phyloP scores from a whole-genome alignment of 83 land plant genomes.

The Picea mariana region DNA sequence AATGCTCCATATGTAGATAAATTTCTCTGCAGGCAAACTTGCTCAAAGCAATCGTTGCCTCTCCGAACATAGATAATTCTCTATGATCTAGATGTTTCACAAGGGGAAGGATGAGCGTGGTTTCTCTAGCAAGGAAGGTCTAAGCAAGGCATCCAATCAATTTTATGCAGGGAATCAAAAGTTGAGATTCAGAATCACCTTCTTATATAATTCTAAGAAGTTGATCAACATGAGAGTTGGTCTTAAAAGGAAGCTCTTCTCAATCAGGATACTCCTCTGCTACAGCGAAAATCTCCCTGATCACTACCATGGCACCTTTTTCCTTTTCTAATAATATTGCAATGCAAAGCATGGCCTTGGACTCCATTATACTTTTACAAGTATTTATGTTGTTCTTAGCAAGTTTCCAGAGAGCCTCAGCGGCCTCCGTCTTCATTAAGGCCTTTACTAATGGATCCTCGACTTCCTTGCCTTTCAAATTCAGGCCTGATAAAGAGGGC shows the following conservation, averaged over 20 bases:
- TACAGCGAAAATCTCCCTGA: conserved; percentile 76
- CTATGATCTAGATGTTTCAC: too few relatives aligned
- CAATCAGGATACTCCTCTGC: conserved; percentile 73
- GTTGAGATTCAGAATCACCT: conserved; percentile 14
- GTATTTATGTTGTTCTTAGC: conserved; percentile 55
- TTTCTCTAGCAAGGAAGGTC: conserved; percentile 10
- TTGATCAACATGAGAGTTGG: conserved; percentile 70
- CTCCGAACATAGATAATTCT: too few relatives aligned
- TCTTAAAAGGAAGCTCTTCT: conserved; percentile 63
- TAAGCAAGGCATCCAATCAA: conserved; percentile 74
- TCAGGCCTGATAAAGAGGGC: not conserved
- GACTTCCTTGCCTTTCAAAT: not conserved
- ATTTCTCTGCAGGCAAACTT: too few relatives aligned
- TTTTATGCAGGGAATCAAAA: conserved; percentile 57
- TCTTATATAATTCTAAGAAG: conserved; percentile 45
- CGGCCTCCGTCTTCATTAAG: not conserved
- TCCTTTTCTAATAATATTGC: conserved; percentile 70
- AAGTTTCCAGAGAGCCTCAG: conserved; percentile 56
- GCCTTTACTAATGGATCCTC: not conserved
- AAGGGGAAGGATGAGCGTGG: too few relatives aligned
- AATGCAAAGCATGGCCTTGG: conserved; percentile 77
- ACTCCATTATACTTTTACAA: conserved; percentile 66
- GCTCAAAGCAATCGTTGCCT: too few relatives aligned
- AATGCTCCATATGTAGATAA: too few relatives aligned
- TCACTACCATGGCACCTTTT: conserved; percentile 61